Evolutionary conservation across 805 yeast species (phyloP).

Genomic region (Monosporozyma servazzii): DNA sequence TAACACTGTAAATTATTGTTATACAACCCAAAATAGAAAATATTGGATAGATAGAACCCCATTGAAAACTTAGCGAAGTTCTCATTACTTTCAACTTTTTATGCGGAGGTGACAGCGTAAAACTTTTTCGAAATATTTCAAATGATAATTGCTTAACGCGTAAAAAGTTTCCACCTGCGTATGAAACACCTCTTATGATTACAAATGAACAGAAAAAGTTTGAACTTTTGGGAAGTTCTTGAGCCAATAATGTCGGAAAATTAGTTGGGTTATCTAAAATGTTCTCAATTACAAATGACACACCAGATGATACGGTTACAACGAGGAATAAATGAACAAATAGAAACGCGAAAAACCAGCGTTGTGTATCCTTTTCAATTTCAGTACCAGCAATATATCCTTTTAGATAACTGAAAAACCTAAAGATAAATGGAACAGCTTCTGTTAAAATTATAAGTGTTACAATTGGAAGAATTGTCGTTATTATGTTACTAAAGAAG

Average conservation of each 20-base stretch:
- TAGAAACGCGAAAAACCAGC: conserved; percentile 68
- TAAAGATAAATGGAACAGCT: conserved; percentile 48
- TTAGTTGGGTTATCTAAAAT: conserved; percentile 62
- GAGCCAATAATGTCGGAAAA: conserved; percentile 62
- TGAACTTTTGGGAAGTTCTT: conserved; percentile 76
- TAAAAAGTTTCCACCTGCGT: conserved; percentile 62
- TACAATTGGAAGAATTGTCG: conserved; percentile 60
- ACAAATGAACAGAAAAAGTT: conserved; percentile 77
- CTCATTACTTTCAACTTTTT: conserved; percentile 39
- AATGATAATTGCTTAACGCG: conserved; percentile 45
- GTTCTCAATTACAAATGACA: conserved; percentile 52
- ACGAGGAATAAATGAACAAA: conserved; percentile 80
- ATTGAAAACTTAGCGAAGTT: conserved; percentile 39
- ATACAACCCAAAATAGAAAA: conserved; percentile 72
- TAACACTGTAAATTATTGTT: conserved; percentile 66
- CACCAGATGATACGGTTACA: conserved; percentile 75
- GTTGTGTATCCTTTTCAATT: conserved; percentile 61
- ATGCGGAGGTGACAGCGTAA: conserved; percentile 54
- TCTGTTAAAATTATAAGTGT: conserved; percentile 56
- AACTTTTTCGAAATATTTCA: conserved; percentile 28
- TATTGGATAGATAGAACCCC: conserved; percentile 76
- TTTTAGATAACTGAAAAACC: conserved; percentile 44
- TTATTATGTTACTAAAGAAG: conserved; percentile 41
- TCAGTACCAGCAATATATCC: conserved; percentile 54
- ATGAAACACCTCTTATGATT: conserved; percentile 63